These are phyloP conservation scores for Penicillium olsonii DNA, from an alignment of 2,329 filamentous ascomycete genomes.

Conservation along the genomic window DNA sequence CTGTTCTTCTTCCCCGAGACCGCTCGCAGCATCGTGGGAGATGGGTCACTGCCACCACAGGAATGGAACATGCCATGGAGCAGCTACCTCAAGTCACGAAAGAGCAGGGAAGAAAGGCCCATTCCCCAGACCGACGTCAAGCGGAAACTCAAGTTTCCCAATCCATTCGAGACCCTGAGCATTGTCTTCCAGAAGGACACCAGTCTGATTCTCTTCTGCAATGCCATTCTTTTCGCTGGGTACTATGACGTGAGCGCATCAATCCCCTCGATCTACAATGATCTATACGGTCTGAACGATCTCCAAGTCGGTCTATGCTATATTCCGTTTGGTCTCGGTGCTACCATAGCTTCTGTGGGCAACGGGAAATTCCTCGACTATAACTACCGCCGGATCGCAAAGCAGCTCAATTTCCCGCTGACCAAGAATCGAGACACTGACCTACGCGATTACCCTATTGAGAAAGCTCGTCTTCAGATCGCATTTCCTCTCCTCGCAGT, in stretches of 20 bases:
- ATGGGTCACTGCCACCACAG: conserved; percentile 39
- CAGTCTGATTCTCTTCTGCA: conserved; percentile 39
- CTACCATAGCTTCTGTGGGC: conserved; percentile 41
- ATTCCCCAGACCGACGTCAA: conserved; percentile 7
- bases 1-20: conserved; percentile 42
- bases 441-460: conserved; percentile 45
- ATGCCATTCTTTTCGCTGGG: conserved; percentile 41
- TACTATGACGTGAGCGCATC: conserved; percentile 47
- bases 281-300: conserved; percentile 42
- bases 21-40: conserved; percentile 38
- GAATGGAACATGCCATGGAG: conserved; percentile 40
- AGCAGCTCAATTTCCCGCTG: conserved; percentile 32
- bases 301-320: conserved; percentile 47
- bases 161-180: conserved; percentile 40
- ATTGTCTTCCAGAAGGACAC: conserved; percentile 39
- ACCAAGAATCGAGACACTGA: conserved; percentile 38
- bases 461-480: conserved; percentile 45
- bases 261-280: conserved; percentile 38
- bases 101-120: conserved; percentile 15
- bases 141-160: conserved; percentile 35
- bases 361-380: conserved; percentile 46
- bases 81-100: conserved; percentile 30
- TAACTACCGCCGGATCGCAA: conserved; percentile 44
- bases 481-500: conserved; percentile 40
- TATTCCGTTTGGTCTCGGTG: conserved; percentile 45